Percentiles rank a stretch among this genome's conserved stretches.
Conservation (phyloP, 2,329 filamentous ascomycete species). For the Elsinoe arachidis region DNA sequence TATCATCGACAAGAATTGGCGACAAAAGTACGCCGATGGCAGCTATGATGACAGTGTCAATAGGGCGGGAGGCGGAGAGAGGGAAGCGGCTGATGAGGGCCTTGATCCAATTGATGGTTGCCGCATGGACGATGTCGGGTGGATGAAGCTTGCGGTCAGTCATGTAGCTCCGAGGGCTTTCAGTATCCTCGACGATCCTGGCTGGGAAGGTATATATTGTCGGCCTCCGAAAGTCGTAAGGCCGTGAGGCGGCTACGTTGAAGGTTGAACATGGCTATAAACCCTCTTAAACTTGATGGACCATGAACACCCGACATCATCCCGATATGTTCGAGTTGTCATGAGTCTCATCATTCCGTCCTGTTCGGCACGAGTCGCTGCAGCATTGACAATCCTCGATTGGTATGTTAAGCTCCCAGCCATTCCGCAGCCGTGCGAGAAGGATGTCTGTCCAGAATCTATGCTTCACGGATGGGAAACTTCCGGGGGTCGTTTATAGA, state of each 20-base stretch:
- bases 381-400: no score
- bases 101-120: not conserved
- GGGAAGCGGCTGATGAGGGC: not conserved
- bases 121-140: conserved; percentile 2
- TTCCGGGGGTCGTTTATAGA: not conserved
- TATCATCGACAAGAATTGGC: not conserved
- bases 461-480: not conserved
- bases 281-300: no score
- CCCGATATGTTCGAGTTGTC: no score
- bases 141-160: not conserved
- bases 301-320: no score
- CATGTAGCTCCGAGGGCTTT: not conserved
- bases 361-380: no score
- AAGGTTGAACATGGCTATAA: no score
- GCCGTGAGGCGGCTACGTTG: not conserved
- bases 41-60: not conserved
- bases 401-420: no score
- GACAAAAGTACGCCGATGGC: not conserved
- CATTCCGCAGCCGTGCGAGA: no score
- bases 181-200: not conserved
- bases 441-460: no score
- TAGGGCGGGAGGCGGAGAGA: not conserved
- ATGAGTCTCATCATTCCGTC: no score
- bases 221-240: not conserved
- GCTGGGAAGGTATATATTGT: not conserved